phyloP scores from a whole-genome alignment of 768 basidiomycete genomes.

The Candolleomyces aberdarensis region DNA sequence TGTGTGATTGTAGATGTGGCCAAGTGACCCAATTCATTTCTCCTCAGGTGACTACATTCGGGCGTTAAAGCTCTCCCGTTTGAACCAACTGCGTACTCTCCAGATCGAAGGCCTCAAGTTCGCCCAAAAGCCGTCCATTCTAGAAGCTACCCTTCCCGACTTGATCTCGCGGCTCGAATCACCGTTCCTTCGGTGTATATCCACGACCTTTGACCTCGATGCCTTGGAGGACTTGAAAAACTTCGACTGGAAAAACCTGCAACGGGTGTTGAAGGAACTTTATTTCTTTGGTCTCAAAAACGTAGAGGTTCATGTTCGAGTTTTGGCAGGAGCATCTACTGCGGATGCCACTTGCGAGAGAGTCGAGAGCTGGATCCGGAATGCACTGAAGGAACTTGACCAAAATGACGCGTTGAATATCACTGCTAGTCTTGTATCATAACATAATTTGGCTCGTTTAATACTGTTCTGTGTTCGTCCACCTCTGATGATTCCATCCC shows the following conservation, averaged over 20 bases:
- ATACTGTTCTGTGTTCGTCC: no score
- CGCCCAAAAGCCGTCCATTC: background rate
- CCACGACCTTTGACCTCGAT: constrained; percentile 10
- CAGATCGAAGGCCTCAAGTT: constrained; percentile 16
- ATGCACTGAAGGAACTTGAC: no score
- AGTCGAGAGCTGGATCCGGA: no score
- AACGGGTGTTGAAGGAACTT: constrained; percentile 16
- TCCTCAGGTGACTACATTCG: constrained; percentile 12
- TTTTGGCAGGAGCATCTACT: no score
- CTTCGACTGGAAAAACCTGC: constrained; percentile 17
- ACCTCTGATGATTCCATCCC: no score
- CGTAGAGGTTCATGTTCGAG: constrained; percentile 13
- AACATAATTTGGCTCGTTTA: no score
- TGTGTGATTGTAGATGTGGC: background rate
- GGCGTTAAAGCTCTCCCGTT: constrained; percentile 17
- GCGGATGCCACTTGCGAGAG: no score
- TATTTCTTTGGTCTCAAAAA: constrained; percentile 21
- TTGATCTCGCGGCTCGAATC: constrained; percentile 23
- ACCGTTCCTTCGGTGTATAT: constrained; percentile 20
- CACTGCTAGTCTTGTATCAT: no score
- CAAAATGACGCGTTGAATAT: no score
- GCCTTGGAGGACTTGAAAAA: constrained; percentile 1
- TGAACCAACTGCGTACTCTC: constrained; percentile 17
- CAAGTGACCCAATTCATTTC: background rate
- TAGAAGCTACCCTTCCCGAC: constrained; percentile 13